Evolutionary conservation across 305 asterid species (phyloP).

Genomic region (Solanum aculeatissimum): DNA sequence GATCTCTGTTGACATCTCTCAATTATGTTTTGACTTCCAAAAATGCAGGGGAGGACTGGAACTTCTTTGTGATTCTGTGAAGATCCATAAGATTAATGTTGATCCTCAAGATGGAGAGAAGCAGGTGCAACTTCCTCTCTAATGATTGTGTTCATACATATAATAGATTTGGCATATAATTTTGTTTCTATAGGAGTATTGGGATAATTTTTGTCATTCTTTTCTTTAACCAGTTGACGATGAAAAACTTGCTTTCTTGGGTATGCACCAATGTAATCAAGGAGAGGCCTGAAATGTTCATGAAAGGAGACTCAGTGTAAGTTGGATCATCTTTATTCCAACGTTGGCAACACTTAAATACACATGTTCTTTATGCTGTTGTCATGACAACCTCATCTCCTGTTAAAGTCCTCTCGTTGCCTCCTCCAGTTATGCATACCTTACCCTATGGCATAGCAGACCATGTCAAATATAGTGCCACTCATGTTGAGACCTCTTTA

Average conservation of each 20-base stretch:
- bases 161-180: not conserved
- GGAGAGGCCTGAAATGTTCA: conserved; percentile 97
- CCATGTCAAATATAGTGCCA: not conserved
- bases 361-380: not conserved
- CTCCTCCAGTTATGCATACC: not conserved
- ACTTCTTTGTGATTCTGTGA: conserved; percentile 39
- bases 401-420: not conserved
- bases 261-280: conserved; percentile 76
- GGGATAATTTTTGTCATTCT: not conserved
- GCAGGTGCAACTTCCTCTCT: conserved; percentile 5
- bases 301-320: conserved; percentile 94
- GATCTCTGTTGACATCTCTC: not conserved
- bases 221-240: conserved; percentile 37
- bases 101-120: conserved; percentile 17
- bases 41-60: conserved; percentile 35
- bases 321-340: conserved; percentile 8
- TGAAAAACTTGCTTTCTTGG: conserved; percentile 81
- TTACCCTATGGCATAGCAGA: not conserved
- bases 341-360: not conserved
- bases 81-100: conserved; percentile 23
- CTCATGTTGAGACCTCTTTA: not conserved
- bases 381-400: not conserved
- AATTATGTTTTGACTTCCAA: not conserved
- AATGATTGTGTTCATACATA: not conserved
- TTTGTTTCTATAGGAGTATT: not conserved